Evolutionary conservation across 2,329 filamentous ascomycete species (phyloP).

Genomic region (Mycosphaerelloides madeirae): DNA sequence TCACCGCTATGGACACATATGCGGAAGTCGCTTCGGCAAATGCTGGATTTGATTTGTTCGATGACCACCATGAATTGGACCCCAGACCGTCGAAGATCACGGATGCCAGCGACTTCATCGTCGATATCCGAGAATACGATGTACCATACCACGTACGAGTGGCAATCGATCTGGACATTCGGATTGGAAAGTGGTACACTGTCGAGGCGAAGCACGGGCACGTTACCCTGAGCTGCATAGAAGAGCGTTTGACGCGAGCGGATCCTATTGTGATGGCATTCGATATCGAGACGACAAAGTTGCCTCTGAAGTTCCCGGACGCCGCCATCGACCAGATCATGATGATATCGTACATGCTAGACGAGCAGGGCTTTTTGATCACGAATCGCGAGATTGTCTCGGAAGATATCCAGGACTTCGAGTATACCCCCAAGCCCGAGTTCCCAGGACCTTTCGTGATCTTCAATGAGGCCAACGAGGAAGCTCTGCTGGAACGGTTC

Average conservation of each 20-base stretch:
- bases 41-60: slow-evolving; percentile 90
- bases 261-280: slow-evolving; percentile 98
- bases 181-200: slow-evolving; percentile 94
- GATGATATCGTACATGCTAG: slow-evolving; percentile 99
- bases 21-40: slow-evolving; percentile 87
- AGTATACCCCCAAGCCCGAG: slow-evolving; percentile 95
- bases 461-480: slow-evolving; percentile 96
- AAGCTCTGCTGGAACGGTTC: slow-evolving; percentile 80
- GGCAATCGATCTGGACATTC: slow-evolving; percentile 91
- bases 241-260: slow-evolving; percentile 81
- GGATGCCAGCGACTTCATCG: slow-evolving; percentile 93
- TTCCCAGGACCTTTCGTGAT: slow-evolving; percentile 95
- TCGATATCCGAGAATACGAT: slow-evolving; percentile 98
- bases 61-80: slow-evolving; percentile 71
- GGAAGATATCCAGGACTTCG: slow-evolving; percentile 94
- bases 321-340: slow-evolving; percentile 93
- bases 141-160: slow-evolving; percentile 99
- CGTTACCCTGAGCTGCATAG: slow-evolving; percentile 76
- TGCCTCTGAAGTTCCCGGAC: slow-evolving; percentile 94
- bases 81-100: slow-evolving; percentile 68
- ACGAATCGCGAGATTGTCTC: slow-evolving; percentile 97
- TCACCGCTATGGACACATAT: slow-evolving; percentile 97
- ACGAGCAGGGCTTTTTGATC: slow-evolving; percentile 94
- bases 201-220: slow-evolving; percentile 90
- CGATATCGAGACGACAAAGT: slow-evolving; percentile 96